phyloP scores from a whole-genome alignment of 177 flowering plant genomes.

The Vitis hybrid region DNA sequence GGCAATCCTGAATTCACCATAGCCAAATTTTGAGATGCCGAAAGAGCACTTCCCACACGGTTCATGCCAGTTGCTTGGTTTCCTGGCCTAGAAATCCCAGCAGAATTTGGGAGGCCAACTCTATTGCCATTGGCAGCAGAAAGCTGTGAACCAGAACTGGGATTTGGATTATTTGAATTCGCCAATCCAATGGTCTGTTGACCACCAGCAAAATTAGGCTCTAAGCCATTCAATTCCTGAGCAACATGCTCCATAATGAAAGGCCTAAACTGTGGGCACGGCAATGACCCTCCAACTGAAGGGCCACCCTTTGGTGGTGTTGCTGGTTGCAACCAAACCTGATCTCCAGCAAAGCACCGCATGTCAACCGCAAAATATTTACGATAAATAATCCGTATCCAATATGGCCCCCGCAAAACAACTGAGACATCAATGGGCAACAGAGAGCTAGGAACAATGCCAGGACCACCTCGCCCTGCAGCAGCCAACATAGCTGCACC shows the following conservation, averaged over 20 bases:
- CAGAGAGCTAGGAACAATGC: conserved; percentile 96
- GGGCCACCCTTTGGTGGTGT: conserved; percentile 96
- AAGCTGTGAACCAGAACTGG: conserved; percentile 51
- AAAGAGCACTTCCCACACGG: conserved; percentile 53
- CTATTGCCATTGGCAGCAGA: conserved; percentile 57
- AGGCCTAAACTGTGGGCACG: conserved; percentile 98
- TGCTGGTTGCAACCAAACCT: conserved; percentile 99
- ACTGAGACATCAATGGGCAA: conserved; percentile 98
- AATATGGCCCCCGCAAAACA: conserved; percentile 95
- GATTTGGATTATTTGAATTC: conserved; percentile 46
- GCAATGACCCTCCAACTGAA: conserved; percentile 88
- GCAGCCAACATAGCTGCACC: conserved; percentile 73
- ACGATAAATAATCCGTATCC: conserved; percentile 94
- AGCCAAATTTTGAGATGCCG: conserved; percentile 55
- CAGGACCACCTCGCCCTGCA: conserved; percentile 91
- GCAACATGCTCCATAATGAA: conserved; percentile 99
- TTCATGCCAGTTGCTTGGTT: conserved; percentile 50
- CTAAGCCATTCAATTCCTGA: conserved; percentile 87
- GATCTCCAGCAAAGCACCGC: conserved; percentile 99
- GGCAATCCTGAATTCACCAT: conserved; percentile 58
- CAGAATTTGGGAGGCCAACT: conserved; percentile 41
- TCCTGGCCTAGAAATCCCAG: conserved; percentile 58
- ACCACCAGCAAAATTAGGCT: conserved; percentile 61
- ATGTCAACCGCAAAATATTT: conserved; percentile 95
- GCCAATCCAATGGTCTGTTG: conserved; percentile 61